Conservation (phyloP, 495 filamentous ascomycete species). For the Ascobolus immersus region DNA sequence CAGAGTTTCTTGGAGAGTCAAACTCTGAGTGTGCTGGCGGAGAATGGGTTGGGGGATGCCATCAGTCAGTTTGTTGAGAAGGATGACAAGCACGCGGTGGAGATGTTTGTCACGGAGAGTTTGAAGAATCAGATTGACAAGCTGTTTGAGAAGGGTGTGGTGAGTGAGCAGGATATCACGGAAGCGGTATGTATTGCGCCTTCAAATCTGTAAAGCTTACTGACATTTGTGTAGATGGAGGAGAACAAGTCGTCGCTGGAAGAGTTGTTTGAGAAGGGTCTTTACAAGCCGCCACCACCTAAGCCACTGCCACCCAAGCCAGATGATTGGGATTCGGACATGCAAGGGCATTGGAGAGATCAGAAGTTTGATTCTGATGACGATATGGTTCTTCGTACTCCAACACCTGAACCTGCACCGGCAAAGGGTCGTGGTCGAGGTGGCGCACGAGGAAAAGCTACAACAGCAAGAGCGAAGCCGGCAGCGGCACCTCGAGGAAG, state of each 20-base stretch:
- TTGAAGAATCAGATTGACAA: conserved; percentile 51
- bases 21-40: conserved; percentile 67
- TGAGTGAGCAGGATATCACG: conserved; percentile 38
- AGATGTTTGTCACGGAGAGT: conserved; percentile 63
- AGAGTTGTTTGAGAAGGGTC: conserved; percentile 40
- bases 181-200: conserved; percentile 29
- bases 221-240: conserved; percentile 19
- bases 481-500: conserved; percentile 20
- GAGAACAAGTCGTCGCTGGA: conserved; percentile 44
- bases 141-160: conserved; percentile 40
- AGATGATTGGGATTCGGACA: conserved; percentile 59
- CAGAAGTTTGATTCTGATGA: conserved; percentile 24
- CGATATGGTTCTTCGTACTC: conserved; percentile 6
- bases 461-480: conserved; percentile 16
- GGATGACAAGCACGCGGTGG: conserved; percentile 80
- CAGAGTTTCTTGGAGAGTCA: conserved; percentile 62
- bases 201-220: neutral
- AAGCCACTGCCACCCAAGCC: conserved; percentile 47
- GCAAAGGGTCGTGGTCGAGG: conserved; percentile 24
- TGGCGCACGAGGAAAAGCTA: conserved; percentile 25
- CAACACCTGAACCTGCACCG: conserved; percentile 16
- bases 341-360: conserved; percentile 66
- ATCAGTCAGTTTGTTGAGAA: conserved; percentile 86
- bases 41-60: conserved; percentile 77
- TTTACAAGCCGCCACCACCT: conserved; percentile 31